Evolutionary conservation across 2,329 filamentous ascomycete species (phyloP).

Genomic region (Lachnellula occidentalis): DNA sequence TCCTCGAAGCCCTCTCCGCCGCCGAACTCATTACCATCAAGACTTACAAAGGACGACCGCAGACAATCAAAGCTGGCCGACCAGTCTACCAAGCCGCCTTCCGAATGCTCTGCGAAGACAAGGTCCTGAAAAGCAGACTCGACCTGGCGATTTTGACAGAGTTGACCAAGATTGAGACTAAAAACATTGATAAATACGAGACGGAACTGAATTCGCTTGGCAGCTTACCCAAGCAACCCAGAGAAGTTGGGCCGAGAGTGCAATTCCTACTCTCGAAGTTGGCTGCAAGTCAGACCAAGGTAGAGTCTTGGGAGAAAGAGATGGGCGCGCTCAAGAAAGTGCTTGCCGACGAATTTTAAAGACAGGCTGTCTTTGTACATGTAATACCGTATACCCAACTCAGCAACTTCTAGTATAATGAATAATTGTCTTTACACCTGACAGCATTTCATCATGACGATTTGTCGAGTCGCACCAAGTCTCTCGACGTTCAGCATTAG

Average conservation of each 20-base stretch:
- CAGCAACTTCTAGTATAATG: constrained; percentile 1
- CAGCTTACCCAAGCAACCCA: constrained; percentile 62
- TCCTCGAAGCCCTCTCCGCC: constrained; percentile 74
- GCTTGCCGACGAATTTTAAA: constrained; percentile 44
- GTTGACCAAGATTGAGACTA: constrained; percentile 64
- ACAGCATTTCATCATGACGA: no score
- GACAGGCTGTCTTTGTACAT: not conserved
- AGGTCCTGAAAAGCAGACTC: constrained; percentile 67
- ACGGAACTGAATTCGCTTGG: constrained; percentile 68
- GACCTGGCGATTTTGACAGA: constrained; percentile 66
- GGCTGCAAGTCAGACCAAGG: constrained; percentile 65
- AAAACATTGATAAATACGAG: constrained; percentile 73
- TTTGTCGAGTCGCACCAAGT: not conserved
- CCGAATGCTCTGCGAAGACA: constrained; percentile 62
- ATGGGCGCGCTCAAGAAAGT: constrained; percentile 68
- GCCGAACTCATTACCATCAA: constrained; percentile 79
- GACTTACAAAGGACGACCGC: constrained; percentile 69
- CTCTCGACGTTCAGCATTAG: not conserved
- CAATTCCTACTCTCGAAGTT: constrained; percentile 72
- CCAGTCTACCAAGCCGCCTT: constrained; percentile 87
- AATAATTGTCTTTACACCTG: not conserved
- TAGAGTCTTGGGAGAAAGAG: constrained; percentile 68
- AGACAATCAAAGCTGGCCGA: constrained; percentile 71
- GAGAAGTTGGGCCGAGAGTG: constrained; percentile 60
- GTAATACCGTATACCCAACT: constrained; percentile 15